phyloP scores from a whole-genome alignment of 2,329 filamentous ascomycete genomes.

The Fusarium duplospermum region DNA sequence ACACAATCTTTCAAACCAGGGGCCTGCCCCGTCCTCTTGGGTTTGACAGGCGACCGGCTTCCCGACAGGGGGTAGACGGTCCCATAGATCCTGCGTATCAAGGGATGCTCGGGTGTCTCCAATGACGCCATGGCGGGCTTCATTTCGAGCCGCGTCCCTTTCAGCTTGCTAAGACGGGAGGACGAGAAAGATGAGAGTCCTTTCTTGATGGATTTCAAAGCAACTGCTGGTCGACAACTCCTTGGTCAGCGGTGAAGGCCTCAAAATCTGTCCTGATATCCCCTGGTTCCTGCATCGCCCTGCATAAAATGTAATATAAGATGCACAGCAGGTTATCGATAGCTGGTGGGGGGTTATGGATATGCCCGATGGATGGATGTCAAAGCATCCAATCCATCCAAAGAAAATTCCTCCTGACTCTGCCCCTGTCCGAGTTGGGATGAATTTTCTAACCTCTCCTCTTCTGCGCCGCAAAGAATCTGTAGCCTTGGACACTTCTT shows the following conservation, averaged over 20 bases:
- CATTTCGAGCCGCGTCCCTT: conserved; percentile 22
- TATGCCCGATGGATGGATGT: neutral
- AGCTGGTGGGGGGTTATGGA: neutral
- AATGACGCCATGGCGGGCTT: conserved; percentile 30
- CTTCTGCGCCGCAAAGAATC: neutral
- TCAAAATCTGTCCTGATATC: conserved; percentile 1
- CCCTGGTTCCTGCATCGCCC: conserved; percentile 12
- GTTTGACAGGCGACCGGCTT: conserved; percentile 40
- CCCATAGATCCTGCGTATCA: conserved; percentile 28
- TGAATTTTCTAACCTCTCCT: conserved; percentile 26
- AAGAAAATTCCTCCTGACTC: conserved; percentile 24
- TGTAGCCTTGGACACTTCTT: neutral
- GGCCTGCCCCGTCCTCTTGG: conserved; percentile 24
- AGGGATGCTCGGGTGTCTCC: conserved; percentile 25
- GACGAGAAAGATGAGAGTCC: neutral
- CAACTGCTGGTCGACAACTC: neutral
- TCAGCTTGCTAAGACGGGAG: neutral
- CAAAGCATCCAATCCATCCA: neutral
- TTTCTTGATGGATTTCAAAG: neutral
- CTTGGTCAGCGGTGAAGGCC: conserved; percentile 19
- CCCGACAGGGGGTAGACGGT: conserved; percentile 19
- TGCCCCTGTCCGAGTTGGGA: conserved; percentile 35
- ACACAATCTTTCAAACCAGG: conserved; percentile 31
- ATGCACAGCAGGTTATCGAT: conserved; percentile 18
- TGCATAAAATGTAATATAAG: conserved; percentile 28